Base-by-base conservation (phyloP, 2,329 filamentous ascomycete species). In the Penicillium sp. region DNA sequence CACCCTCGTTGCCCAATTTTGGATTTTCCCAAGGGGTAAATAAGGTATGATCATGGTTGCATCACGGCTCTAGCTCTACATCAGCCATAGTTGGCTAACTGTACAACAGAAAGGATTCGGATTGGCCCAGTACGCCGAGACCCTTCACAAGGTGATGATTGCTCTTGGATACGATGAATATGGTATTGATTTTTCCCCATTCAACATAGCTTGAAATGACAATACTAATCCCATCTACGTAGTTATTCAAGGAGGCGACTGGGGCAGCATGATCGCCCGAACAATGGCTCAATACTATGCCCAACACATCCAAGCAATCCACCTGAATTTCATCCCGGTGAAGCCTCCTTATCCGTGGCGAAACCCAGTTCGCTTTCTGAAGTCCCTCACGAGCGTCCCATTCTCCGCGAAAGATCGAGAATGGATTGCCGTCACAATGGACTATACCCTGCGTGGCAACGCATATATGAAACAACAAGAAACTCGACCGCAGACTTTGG, bases 401-500 rank as follows among this genome's bases (percentile, higher is more conserved):
- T 70, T 71, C 46, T 69, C 67, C 0, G 34, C 57, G 0, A 59
- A 60, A 21, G 58, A 65, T 37, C 61, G 61, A 13, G 58, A 49
- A 10, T 59, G 60, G 32, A 49, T 69, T 17, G 55, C 60, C 15
- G 52, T 53, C 5, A 54, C 65, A 6, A 17, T 58, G 24, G 51
- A 56, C 15, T 70, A 70, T 26, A 4, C 63, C 4, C 59, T 45
- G 2, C 51, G 58, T n/a, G 65, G 61, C 4, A 66, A 58, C 46
- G 61, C 81, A 2, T 90, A 90, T 66, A 78, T 80, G 56, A 53
- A 77, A 1, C 71, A 81, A 52, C 87, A 90, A 60, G 72, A 74
- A 10, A 91, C 88, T 0, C 86, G 87, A 51, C 89, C 90, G 0
- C 84, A 90, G 45, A 93, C 89, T 0, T 65, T 92, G 0, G 86